phyloP scores from a whole-genome alignment of 805 yeast genomes.

The Metschnikowia gruessii region DNA sequence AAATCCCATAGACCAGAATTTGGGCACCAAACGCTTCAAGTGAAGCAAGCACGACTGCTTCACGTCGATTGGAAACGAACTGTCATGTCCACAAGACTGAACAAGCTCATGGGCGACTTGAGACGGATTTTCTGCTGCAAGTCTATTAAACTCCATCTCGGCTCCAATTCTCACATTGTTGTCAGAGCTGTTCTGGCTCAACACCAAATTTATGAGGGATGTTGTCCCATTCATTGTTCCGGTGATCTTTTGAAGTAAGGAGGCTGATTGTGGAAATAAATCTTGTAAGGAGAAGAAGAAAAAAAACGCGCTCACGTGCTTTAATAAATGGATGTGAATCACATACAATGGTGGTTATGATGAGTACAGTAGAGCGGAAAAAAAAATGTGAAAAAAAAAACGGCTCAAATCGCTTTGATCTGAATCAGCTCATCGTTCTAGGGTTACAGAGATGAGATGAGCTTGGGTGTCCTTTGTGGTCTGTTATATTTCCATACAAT shows the following conservation, averaged over 20 bases:
- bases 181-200: constrained; percentile 42
- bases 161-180: constrained; percentile 51
- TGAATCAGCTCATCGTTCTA: too few relatives aligned
- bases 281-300: background rate
- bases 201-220: constrained; percentile 14
- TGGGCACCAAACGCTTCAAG: constrained; percentile 63
- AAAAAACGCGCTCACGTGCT: constrained; percentile 6
- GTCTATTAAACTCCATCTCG: constrained; percentile 46
- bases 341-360: background rate
- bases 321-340: background rate
- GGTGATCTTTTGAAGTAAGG: background rate
- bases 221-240: constrained; percentile 1
- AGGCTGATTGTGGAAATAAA: background rate
- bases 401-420: too few relatives aligned
- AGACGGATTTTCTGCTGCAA: constrained; percentile 50
- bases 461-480: too few relatives aligned
- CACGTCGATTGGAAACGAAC: constrained; percentile 28
- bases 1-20: constrained; percentile 83
- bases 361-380: too few relatives aligned
- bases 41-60: constrained; percentile 67
- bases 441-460: too few relatives aligned
- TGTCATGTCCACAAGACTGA: constrained; percentile 35
- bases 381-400: too few relatives aligned
- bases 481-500: too few relatives aligned
- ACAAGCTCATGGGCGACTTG: constrained; percentile 42